Evolutionary conservation across 495 filamentous ascomycete genomes (phyloP), one percentile per base, ranked within the genome.

Genomic region (Penicillium bovifimosum): DNA sequence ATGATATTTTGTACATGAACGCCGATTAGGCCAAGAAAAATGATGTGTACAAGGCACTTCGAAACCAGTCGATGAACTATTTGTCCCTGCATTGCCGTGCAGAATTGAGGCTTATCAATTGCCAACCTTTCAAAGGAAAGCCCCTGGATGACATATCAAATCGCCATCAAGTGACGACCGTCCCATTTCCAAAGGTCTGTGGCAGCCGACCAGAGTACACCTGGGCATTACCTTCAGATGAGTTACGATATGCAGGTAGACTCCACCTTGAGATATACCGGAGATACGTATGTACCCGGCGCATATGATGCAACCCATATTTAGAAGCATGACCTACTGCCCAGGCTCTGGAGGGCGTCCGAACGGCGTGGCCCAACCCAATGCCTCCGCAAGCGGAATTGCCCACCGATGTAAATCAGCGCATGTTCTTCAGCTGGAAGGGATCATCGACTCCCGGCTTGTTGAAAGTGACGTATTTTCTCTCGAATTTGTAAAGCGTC

Each of bases 391-490:
- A 24, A 24, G 17, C 18, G 11, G 33, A 11, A 33, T 26, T 11
- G 11, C 20, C 31, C 44, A 20, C 32, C 24, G 16, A 5, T 3
- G 14, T 24, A n/a, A 32, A 51, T 58, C 47, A 54, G 8, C 45
- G 50, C 36, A 63, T 24, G 6, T 50, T 50, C 20, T 65, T 65
- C 20, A 59, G 11, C 13, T 32, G 45, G 43, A 60, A 66, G 9
- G 61, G 55, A 43, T 62, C 56, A 2, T 32, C 3, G 7, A 26
- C 20, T n/a, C 56, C 58, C 13, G 50, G 33, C 32, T 48, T 47
- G 31, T 52, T 9, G 44, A 50, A 60, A 13, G 41, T 51, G 20
- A 70, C 47, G 39, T 56, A 51, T n/a, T 10, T 9, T 9, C 58
- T 50, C 16, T 47, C 41, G 14, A 34, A 16, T 6, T 5, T 16